Evolutionary conservation across 768 basidiomycete species (phyloP), one percentile per base, ranked within the genome.

Genomic region (Lepiota venenata): DNA sequence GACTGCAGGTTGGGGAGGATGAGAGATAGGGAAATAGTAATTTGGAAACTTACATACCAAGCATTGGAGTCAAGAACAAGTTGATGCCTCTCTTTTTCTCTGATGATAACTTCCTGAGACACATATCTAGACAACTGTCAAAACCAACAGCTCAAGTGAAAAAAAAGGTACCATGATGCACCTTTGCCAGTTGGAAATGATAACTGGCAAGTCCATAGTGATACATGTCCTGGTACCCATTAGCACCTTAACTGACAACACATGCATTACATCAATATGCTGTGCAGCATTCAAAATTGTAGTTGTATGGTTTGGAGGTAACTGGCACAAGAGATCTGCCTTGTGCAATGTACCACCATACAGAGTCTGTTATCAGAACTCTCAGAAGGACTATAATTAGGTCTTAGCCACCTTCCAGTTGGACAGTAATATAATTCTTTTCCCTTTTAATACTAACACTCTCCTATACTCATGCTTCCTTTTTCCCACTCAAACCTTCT

Each of bases 131-230:
- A 55, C n/a, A 12, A 55, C n/a, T 50, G 56, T 25, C 5, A 54
- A 52, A 38, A n/a, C n/a, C 39, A 43, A 50, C 49, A 10, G 32
- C 42, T 35, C 37, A 8, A 37, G 18, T 37, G 56, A 50, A 14
- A 53, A 16, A 27, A n/a, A 14, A 55, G 18, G 20, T 22, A n/a
- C 14, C 37, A 11, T 35, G 32, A 71, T 84, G 42, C 57, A 88
- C 90, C 86, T 81, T 61, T 87, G 88, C 91, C 91, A 93, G 61
- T 92, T 92, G 4, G 91, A 91, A 35, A 93, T 75, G 42, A 90
- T 84, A 15, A 93, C 78, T 15, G 91, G 91, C 22, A 93, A 70
- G 25, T 91, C 88, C 75, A 91, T 80, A 16, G 78, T 71, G 12
- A 92, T 62, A 32, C 82, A 80, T 45, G 79, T 72, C 4, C 83